These are phyloP conservation scores for Stemphylium vesicarium DNA, from an alignment of 2,329 filamentous ascomycete species.

Conservation along the genomic window DNA sequence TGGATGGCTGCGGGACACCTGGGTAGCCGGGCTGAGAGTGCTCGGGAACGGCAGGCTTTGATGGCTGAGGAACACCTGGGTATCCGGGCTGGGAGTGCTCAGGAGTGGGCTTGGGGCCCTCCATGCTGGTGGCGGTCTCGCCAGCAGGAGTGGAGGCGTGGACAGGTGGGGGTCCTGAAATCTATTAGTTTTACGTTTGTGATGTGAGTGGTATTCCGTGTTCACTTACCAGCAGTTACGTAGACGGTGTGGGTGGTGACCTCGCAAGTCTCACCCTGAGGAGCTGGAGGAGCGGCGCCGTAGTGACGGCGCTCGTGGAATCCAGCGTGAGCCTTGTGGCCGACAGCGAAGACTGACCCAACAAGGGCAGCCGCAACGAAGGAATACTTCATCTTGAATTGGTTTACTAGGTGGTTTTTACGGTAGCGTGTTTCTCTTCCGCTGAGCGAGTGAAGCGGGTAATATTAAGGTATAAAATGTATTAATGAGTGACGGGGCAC, in stretches of 20 bases:
- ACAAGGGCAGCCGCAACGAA: conserved; percentile 66
- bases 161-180: conserved; percentile 34
- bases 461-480: conserved; percentile 50
- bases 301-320: conserved; percentile 62
- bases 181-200: conserved; percentile 9
- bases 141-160: conserved; percentile 51
- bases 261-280: conserved; percentile 67
- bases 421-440: conserved; percentile 62
- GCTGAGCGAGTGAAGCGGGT: conserved; percentile 85
- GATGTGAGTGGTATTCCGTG: background rate
- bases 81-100: conserved; percentile 14
- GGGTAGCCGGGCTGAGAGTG: conserved; percentile 5
- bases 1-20: conserved; percentile 13
- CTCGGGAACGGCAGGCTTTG: conserved; percentile 7
- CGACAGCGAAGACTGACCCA: conserved; percentile 61
- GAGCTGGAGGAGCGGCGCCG: conserved; percentile 38
- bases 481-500: conserved; percentile 48
- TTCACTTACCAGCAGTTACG: conserved; percentile 55
- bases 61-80: conserved; percentile 15
- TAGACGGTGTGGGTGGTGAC: conserved; percentile 67
- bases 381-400: conserved; percentile 74
- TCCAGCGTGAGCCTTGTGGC: conserved; percentile 69
- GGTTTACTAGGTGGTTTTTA: conserved; percentile 40
- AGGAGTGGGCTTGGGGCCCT: conserved; percentile 62
- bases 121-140: conserved; percentile 75